These are phyloP conservation scores for Boletus coccyginus DNA, from an alignment of 768 basidiomycete genomes.

Conservation along the genomic window DNA sequence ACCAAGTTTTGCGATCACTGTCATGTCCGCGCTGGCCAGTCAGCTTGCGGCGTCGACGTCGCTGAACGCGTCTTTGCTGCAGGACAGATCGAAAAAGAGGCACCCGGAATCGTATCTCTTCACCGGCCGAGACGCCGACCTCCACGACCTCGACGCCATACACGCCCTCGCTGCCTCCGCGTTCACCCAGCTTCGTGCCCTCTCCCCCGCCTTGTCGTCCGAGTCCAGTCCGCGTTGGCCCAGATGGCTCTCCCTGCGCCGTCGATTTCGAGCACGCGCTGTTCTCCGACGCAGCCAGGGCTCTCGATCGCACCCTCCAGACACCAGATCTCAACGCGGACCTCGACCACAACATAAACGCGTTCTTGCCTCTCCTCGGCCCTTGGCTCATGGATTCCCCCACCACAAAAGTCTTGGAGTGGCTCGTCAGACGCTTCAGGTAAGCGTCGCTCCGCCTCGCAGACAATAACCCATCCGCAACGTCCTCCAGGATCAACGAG, in stretches of 20 bases:
- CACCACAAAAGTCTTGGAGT: slow-evolving; percentile 83
- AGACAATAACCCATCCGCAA: background rate
- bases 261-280: slow-evolving; percentile 62
- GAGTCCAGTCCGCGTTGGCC: slow-evolving; percentile 9
- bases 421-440: slow-evolving; percentile 94
- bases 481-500: slow-evolving; percentile 71
- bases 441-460: slow-evolving; percentile 31
- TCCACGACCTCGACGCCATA: slow-evolving; percentile 86
- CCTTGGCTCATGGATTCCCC: slow-evolving; percentile 80
- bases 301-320: slow-evolving; percentile 76
- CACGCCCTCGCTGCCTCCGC: slow-evolving; percentile 79
- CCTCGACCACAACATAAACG: slow-evolving; percentile 59
- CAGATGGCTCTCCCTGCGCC: slow-evolving; percentile 15
- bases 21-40: slow-evolving; percentile 70
- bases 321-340: slow-evolving; percentile 57
- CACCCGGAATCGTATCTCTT: slow-evolving; percentile 84
- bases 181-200: slow-evolving; percentile 62
- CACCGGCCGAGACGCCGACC: slow-evolving; percentile 73
- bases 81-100: slow-evolving; percentile 59
- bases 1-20: background rate
- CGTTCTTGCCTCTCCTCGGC: slow-evolving; percentile 69
- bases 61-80: slow-evolving; percentile 70
- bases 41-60: slow-evolving; percentile 81
- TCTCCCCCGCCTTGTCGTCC: slow-evolving; percentile 51
- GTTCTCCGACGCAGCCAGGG: slow-evolving; percentile 78